Evolutionary conservation across 345 rosid genomes (phyloP).

Genomic region (Eucalyptus erythrocorys): DNA sequence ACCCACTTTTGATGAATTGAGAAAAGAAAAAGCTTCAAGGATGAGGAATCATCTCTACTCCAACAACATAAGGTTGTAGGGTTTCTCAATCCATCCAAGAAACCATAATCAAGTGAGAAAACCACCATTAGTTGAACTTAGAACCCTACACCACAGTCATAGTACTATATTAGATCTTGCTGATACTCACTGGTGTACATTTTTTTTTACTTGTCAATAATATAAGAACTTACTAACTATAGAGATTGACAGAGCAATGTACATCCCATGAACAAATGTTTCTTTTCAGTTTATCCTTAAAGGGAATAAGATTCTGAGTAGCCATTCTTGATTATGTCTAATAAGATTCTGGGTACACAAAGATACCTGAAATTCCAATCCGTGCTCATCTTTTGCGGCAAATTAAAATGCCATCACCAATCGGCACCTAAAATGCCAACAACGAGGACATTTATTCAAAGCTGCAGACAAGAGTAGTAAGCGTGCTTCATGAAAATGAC

Average conservation of each 20-base stretch:
- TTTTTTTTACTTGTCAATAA: background rate
- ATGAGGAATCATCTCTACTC: background rate
- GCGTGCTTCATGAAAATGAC: background rate
- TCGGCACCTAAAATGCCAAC: slow-evolving; percentile 48
- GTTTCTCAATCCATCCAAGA: background rate
- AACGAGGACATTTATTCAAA: background rate
- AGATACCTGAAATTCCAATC: background rate
- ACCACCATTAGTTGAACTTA: background rate
- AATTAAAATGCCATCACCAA: slow-evolving; percentile 88
- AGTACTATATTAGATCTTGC: background rate
- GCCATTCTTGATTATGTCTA: background rate
- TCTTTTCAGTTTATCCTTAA: background rate
- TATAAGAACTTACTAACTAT: background rate
- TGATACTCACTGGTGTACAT: background rate
- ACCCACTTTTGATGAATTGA: background rate
- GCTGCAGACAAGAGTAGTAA: background rate
- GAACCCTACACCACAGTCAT: background rate
- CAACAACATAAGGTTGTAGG: background rate
- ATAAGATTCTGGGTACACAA: background rate
- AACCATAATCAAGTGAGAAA: background rate
- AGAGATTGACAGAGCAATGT: background rate
- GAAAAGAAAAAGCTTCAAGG: background rate
- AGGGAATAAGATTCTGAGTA: background rate
- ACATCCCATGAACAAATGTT: background rate
- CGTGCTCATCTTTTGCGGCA: slow-evolving; percentile 47